Conservation (phyloP, 2,329 filamentous ascomycete genomes). For the Exophiala sideris region DNA sequence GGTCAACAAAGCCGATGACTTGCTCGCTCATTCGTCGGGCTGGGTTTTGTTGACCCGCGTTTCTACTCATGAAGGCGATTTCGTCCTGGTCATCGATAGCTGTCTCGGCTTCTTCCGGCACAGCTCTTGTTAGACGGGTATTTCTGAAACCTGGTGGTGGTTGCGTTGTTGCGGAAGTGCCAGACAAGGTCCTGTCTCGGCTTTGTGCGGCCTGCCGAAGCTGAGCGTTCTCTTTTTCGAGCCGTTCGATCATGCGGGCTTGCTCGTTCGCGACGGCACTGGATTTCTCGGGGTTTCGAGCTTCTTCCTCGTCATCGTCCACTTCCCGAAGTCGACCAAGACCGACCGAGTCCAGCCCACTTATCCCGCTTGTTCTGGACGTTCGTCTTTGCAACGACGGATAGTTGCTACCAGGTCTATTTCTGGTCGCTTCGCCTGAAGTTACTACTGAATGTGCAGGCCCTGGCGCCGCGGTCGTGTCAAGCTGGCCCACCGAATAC, state of each 20-base stretch:
- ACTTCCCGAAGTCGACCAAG: constrained; percentile 49
- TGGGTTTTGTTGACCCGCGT: constrained; percentile 37
- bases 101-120: constrained; percentile 44
- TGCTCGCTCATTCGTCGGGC: constrained; percentile 43
- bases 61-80: constrained; percentile 33
- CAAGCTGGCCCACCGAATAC: constrained; percentile 89
- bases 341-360: constrained; percentile 44
- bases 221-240: constrained; percentile 46
- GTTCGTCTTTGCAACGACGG: constrained; percentile 75
- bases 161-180: constrained; percentile 35
- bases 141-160: constrained; percentile 33
- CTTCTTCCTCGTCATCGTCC: constrained; percentile 44
- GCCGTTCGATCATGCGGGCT: constrained; percentile 45
- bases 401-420: constrained; percentile 48
- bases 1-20: constrained; percentile 41
- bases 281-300: constrained; percentile 28
- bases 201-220: constrained; percentile 43
- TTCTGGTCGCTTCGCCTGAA: constrained; percentile 33
- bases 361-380: constrained; percentile 56
- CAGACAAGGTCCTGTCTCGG: constrained; percentile 42
- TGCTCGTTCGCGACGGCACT: constrained; percentile 41
- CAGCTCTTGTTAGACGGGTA: constrained; percentile 41
- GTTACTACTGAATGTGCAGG: constrained; percentile 34
- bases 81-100: constrained; percentile 46
- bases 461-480: constrained; percentile 37